Evolutionary conservation across 108 stramenopile species (phyloP), one percentile per base, ranked within the genome.

Genomic region (Nannochloropsis salina): DNA sequence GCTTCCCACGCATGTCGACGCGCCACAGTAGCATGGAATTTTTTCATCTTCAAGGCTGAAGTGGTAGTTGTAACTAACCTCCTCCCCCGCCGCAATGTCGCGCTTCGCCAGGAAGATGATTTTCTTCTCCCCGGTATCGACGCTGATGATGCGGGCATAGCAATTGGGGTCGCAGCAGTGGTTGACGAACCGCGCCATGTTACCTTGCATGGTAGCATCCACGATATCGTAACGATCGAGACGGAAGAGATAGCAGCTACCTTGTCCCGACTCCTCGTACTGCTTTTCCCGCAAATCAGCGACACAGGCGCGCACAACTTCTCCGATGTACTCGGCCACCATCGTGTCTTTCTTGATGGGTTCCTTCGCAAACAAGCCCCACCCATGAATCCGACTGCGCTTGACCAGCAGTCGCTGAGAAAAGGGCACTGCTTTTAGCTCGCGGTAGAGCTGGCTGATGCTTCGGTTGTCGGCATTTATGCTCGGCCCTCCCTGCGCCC

Each of bases 51-150:
- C 93, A 9, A 94, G 89, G 51, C 95, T 94, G 83, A 99, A 99
- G 86, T 98, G 95, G 90, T 99, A 99, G 89, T 99, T 97, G 87
- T 98, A 98, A 9, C 96, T 95, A 44, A 99, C 86, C 89, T 99
- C 98, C 83, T 97, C 97, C 44, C 93, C 91, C 11, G 94, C 94
- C 83, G 92, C 85, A 83, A 99, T 96, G 74, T 94, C 92, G 22
- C 94, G 93, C 88, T 93, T 92, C 42, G 95, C 95, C 80, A 96
- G 89, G 84, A 99, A 95, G 45, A 98, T 92, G 42, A 98, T 97
- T 80, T 91, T 91, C 43, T 93, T 86, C 80, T 81, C 83, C 10
- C 86, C 89, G 21, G 80, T 84, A 31, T 61, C 88, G 40, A 96
- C 92, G 84, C 95, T 93, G 84, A 90, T 88, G 41, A 80, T 43